Evolutionary conservation across 345 rosid species (phyloP).

Genomic region (Erucastrum elatum): DNA sequence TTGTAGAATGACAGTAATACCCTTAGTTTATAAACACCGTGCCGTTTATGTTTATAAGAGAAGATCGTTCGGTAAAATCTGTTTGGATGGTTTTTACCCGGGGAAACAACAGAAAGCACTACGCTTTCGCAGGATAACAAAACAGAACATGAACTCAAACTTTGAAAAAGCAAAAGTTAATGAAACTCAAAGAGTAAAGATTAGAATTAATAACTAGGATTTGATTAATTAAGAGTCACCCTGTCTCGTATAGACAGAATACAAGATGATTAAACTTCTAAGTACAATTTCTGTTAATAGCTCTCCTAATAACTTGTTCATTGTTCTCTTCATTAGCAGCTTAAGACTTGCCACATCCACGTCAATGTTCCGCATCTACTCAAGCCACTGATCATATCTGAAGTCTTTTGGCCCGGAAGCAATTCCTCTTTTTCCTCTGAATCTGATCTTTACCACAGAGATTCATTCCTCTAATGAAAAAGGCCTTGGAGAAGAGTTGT

Average conservation of each 20-base stretch:
- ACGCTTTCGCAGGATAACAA: background rate
- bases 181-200: background rate
- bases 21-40: background rate
- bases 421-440: background rate
- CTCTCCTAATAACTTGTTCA: background rate
- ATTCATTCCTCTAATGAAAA: slow-evolving; percentile 2
- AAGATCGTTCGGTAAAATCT: background rate
- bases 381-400: background rate
- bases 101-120: background rate
- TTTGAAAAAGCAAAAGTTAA: background rate
- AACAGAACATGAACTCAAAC: background rate
- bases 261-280: background rate
- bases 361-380: background rate
- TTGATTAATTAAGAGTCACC: background rate
- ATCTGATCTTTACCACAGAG: background rate
- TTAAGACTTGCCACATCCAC: too few species aligned
- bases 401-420: slow-evolving; percentile 37
- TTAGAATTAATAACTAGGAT: background rate
- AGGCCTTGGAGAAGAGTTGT: slow-evolving; percentile 36
- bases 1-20: background rate
- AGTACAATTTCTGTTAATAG: background rate
- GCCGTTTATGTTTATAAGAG: background rate
- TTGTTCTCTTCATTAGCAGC: background rate
- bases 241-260: background rate
- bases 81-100: background rate